A percentile compares a stretch with the other conserved stretches of the same genome.
phyloP scores from a whole-genome alignment of 371 early-diverging fungal species.

The Rozella allomycis region DNA sequence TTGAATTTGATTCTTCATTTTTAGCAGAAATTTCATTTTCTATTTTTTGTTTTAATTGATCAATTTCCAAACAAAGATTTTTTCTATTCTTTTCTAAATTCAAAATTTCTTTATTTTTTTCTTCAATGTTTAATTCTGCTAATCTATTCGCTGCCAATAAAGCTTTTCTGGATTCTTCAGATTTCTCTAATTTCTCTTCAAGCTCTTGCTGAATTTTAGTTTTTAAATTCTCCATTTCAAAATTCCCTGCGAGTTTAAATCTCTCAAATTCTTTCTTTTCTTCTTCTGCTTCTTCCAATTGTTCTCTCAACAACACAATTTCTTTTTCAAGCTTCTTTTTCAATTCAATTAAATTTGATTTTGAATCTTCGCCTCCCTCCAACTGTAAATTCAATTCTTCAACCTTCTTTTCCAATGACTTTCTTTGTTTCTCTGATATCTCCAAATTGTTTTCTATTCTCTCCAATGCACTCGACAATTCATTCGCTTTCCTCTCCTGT shows the following conservation, averaged over 20 bases:
- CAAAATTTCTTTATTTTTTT: slow-evolving; percentile 37
- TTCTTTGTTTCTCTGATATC: slow-evolving; percentile 26
- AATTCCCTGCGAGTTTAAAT: neutral
- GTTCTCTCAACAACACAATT: slow-evolving; percentile 29
- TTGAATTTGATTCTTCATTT: slow-evolving; percentile 21
- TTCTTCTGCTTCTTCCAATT: slow-evolving; percentile 36
- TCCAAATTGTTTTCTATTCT: slow-evolving; percentile 37
- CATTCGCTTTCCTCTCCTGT: slow-evolving; percentile 50
- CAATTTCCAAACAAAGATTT: slow-evolving; percentile 40
- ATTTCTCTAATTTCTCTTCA: slow-evolving; percentile 40
- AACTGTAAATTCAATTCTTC: slow-evolving; percentile 39
- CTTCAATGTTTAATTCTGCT: slow-evolving; percentile 49
- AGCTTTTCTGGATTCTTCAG: slow-evolving; percentile 53
- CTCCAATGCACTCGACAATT: slow-evolving; percentile 41
- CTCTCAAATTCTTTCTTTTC: slow-evolving; percentile 24
- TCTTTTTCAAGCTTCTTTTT: slow-evolving; percentile 38
- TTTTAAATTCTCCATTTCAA: slow-evolving; percentile 23
- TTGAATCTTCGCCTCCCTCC: slow-evolving; percentile 31
- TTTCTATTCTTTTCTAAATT: slow-evolving; percentile 33
- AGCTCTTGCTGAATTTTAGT: slow-evolving; percentile 31
- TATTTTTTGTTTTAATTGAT: slow-evolving; percentile 30
- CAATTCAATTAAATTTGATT: slow-evolving; percentile 24
- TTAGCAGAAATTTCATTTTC: slow-evolving; percentile 38
- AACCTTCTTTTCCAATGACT: slow-evolving; percentile 39
- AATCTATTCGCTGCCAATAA: slow-evolving; percentile 42